Evolutionary conservation across 192 early-diverging fungal genomes (phyloP), one percentile per base, ranked within the genome.

Genomic region (Fimicolochytrium jonesii): DNA sequence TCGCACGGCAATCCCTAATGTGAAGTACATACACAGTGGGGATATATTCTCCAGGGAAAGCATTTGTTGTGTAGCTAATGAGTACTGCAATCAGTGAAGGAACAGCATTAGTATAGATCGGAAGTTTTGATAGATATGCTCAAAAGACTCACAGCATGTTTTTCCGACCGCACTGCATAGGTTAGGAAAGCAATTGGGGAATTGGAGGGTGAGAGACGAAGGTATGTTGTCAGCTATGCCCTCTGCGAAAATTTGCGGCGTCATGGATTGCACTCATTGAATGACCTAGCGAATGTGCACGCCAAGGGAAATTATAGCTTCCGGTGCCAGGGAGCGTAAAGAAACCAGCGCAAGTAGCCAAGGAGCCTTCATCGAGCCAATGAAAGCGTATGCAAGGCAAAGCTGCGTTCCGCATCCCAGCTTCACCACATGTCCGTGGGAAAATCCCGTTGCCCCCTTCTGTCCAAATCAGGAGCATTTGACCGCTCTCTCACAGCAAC

Each of bases 11-110:
- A n/a, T n/a, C n/a, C n/a, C n/a, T n/a, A n/a, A n/a, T n/a, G n/a
- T n/a, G n/a, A n/a, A n/a, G 32, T 3, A 26, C 86, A 81, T 92
- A 97, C 92, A 98, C 95, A 54, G 95, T 98, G 50, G 95, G 95
- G 70, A 98, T 96, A 70, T 98, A 98, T 82, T 98, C 95, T 54
- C 95, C 95, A 17, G 95, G 95, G 78, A 98, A 98, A 30, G 96
- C 96, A 81, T 98, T 98, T 61, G 96, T 98, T 17, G 96, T 98
- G 81, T 98, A 98, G 76, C 84, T 87, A 76, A 98, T 98, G 56
- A 98, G 76, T 36, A 95, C 72, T 81, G 52, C 6, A 43, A 64
- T 56, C 28, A 41, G 18, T 22, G 25, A 13, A 9, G 25, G 25
- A 68, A 37, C 33, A 36, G 43, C 20, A 37, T 15, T n/a, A n/a